Evolutionary conservation across 805 yeast genomes (phyloP).

Genomic region (Wilhelminamyces savonicus): DNA sequence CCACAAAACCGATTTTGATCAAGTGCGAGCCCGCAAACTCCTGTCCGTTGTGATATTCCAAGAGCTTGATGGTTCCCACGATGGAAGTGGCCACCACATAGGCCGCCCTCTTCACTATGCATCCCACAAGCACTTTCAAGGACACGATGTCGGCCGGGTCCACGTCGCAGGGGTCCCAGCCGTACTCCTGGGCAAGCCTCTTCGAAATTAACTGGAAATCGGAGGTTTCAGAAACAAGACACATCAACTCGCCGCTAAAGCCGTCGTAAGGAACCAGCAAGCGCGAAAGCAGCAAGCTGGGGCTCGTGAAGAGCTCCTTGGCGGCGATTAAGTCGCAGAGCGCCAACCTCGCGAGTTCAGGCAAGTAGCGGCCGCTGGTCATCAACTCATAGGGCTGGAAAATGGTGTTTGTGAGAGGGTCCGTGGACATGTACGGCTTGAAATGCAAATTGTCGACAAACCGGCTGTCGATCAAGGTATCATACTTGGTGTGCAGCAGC

Average conservation of each 20-base stretch:
- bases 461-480: constrained; percentile 30
- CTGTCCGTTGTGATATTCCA: constrained; percentile 14
- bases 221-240: constrained; percentile 28
- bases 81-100: constrained; percentile 36
- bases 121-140: constrained; percentile 25
- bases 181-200: constrained; percentile 14
- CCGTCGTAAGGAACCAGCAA: constrained; percentile 21
- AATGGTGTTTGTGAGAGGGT: constrained; percentile 18
- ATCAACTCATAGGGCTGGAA: constrained; percentile 54
- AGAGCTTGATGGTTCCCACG: constrained; percentile 28
- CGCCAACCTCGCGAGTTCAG: constrained; percentile 45
- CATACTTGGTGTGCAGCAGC: constrained; percentile 31
- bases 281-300: constrained; percentile 5
- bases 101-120: constrained; percentile 41
- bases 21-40: constrained; percentile 7
- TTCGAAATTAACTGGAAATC: constrained; percentile 12
- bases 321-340: constrained; percentile 26
- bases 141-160: constrained; percentile 17
- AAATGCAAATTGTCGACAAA: constrained; percentile 13
- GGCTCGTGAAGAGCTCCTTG: constrained; percentile 19
- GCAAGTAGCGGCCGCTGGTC: constrained; percentile 51
- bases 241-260: constrained; percentile 36
- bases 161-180: constrained; percentile 14
- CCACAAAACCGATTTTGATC: constrained; percentile 42
- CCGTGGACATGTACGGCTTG: constrained; percentile 25